phyloP scores from a whole-genome alignment of 169 alveolate species.

The Condylostoma magnum region DNA sequence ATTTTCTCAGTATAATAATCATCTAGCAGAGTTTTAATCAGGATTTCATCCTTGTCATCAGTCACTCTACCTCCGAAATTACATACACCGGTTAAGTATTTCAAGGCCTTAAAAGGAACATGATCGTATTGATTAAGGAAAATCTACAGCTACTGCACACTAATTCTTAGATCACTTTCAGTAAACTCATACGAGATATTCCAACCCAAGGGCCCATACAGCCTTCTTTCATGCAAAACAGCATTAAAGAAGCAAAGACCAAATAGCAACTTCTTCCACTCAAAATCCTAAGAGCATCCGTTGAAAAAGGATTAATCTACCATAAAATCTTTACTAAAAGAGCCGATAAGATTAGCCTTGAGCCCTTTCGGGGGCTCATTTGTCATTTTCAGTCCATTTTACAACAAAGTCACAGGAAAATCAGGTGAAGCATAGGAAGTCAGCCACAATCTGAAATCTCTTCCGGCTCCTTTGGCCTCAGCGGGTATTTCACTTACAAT shows the following conservation, averaged over 20 bases:
- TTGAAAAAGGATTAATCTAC: slow-evolving; percentile 68
- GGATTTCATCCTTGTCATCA: slow-evolving; percentile 84
- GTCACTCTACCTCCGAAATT: slow-evolving; percentile 92
- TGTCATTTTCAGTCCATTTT: slow-evolving; percentile 91
- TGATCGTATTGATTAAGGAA: slow-evolving; percentile 87
- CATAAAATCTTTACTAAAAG: slow-evolving; percentile 47
- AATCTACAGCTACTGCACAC: slow-evolving; percentile 85
- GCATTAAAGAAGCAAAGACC: slow-evolving; percentile 89
- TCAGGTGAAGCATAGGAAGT: slow-evolving; percentile 76
- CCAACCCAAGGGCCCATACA: slow-evolving; percentile 91
- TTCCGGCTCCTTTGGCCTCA: slow-evolving; percentile 50
- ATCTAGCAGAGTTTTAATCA: slow-evolving; percentile 71
- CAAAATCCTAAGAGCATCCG: slow-evolving; percentile 65
- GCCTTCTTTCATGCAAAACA: slow-evolving; percentile 83
- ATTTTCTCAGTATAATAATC: slow-evolving; percentile 87
- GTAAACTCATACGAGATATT: slow-evolving; percentile 89
- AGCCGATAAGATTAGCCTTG: slow-evolving; percentile 80
- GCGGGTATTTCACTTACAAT: slow-evolving; percentile 73
- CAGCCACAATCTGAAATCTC: slow-evolving; percentile 89
- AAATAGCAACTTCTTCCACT: slow-evolving; percentile 76
- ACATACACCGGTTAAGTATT: slow-evolving; percentile 88
- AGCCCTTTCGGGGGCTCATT: slow-evolving; percentile 95
- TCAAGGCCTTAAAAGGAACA: slow-evolving; percentile 86
- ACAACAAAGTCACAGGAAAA: slow-evolving; percentile 83
- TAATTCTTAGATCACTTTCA: slow-evolving; percentile 78